Evolutionary conservation across 2,329 filamentous ascomycete species (phyloP).

Genomic region (Claviceps sp.): DNA sequence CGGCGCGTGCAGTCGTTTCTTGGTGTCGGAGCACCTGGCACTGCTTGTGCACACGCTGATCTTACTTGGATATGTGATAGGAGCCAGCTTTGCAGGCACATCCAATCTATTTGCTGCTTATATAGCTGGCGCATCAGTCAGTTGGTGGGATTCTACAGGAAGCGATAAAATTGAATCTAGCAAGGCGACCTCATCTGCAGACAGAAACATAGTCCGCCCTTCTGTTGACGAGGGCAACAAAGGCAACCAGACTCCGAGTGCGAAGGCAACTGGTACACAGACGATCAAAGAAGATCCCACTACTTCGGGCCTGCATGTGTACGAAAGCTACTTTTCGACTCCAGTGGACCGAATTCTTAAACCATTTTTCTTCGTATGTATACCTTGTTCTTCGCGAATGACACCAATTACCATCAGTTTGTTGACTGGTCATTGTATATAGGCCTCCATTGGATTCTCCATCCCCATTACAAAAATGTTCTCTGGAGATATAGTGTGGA

Average conservation of each 20-base stretch:
- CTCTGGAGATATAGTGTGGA: slow-evolving; percentile 49
- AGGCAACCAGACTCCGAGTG: not conserved
- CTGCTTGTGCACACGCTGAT: slow-evolving; percentile 34
- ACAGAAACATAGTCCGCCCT: not conserved
- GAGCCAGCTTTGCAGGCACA: slow-evolving; percentile 45
- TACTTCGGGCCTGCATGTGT: slow-evolving; percentile 14
- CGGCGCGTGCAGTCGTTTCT: slow-evolving; percentile 11
- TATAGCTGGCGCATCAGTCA: slow-evolving; percentile 43
- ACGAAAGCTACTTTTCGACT: slow-evolving; percentile 26
- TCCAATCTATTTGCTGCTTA: slow-evolving; percentile 52
- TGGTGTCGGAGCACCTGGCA: slow-evolving; percentile 20
- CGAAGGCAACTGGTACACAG: not conserved
- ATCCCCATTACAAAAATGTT: slow-evolving; percentile 66
- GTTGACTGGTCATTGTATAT: not conserved
- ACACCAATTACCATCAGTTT: not conserved
- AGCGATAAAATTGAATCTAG: slow-evolving; percentile 12
- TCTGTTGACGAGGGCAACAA: not conserved
- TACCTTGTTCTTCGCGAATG: too few species aligned
- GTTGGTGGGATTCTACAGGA: slow-evolving; percentile 40
- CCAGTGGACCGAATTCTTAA: slow-evolving; percentile 40
- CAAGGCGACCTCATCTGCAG: not conserved
- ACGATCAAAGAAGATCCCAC: not conserved
- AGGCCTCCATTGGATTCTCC: slow-evolving; percentile 54
- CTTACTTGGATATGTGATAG: slow-evolving; percentile 35
- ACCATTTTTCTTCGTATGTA: slow-evolving; percentile 56